A percentile compares a stretch with the other conserved stretches of the same genome.
Conservation (phyloP, 2,329 filamentous ascomycete species). For the Daldinia eschscholtzii region DNA sequence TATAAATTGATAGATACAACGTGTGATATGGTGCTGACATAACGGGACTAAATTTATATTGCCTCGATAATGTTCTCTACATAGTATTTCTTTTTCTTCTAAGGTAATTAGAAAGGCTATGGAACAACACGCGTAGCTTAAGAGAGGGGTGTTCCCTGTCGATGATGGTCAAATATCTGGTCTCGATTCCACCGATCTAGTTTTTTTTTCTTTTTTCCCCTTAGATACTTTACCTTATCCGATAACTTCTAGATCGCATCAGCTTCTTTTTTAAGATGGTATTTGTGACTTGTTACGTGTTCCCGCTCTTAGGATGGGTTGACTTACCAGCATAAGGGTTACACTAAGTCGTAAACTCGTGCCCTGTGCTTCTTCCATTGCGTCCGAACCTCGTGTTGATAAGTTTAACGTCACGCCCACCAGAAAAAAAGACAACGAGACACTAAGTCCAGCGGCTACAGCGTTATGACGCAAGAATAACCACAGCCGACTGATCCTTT, state of each 20-base stretch:
- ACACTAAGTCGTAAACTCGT: slow-evolving; percentile 26
- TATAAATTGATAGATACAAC: slow-evolving; percentile 7
- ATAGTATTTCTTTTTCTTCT: background rate
- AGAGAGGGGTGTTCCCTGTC: slow-evolving; percentile 34
- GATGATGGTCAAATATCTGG: slow-evolving; percentile 34
- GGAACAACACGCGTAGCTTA: slow-evolving; percentile 12
- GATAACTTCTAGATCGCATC: slow-evolving; percentile 31
- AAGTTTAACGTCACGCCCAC: slow-evolving; percentile 32
- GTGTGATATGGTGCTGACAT: slow-evolving; percentile 28
- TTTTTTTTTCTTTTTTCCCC: slow-evolving; percentile 29
- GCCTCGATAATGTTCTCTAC: slow-evolving; percentile 15
- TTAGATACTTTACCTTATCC: slow-evolving; percentile 29
- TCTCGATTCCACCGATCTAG: slow-evolving; percentile 40
- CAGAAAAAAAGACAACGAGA: slow-evolving; percentile 21
- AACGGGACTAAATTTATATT: slow-evolving; percentile 13
- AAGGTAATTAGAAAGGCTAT: background rate
- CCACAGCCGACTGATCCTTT: slow-evolving; percentile 19
- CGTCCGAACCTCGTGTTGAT: slow-evolving; percentile 33
- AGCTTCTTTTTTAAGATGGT: slow-evolving; percentile 10
- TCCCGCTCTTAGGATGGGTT: background rate
- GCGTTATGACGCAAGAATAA: slow-evolving; percentile 34
- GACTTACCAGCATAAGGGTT: slow-evolving; percentile 21
- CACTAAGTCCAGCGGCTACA: slow-evolving; percentile 34
- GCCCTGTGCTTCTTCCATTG: slow-evolving; percentile 21
- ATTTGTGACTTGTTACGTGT: slow-evolving; percentile 27